Percentiles rank a stretch among this genome's conserved stretches.
Evolutionary conservation across 768 basidiomycete genomes (phyloP).

Genomic region (Galerina marginata): DNA sequence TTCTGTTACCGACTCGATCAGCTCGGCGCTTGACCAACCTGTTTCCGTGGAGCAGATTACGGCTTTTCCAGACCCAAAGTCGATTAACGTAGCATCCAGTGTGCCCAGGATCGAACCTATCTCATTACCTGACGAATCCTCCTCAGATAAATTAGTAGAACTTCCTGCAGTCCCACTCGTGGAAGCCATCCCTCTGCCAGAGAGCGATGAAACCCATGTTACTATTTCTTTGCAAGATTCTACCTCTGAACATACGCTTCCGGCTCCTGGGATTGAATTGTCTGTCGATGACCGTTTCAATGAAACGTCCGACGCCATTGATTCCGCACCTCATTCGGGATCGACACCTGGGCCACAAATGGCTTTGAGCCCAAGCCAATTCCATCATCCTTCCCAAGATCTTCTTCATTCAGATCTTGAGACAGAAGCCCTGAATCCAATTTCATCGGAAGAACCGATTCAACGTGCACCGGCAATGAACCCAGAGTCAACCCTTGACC

Average conservation of each 20-base stretch:
- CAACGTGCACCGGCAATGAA: too few relatives aligned
- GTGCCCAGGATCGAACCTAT: slow-evolving; percentile 12
- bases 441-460: too few relatives aligned
- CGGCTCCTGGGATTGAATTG: background rate
- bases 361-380: slow-evolving; percentile 8
- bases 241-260: background rate
- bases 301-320: background rate
- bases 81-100: slow-evolving; percentile 11
- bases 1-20: too few relatives aligned
- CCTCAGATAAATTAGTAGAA: slow-evolving; percentile 14
- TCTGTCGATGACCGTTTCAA: background rate
- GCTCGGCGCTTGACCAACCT: background rate
- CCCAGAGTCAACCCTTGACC: too few relatives aligned
- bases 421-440: background rate
- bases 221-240: slow-evolving; percentile 1
- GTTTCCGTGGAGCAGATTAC: background rate
- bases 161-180: slow-evolving; percentile 15
- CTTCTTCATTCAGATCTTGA: background rate
- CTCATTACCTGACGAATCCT: slow-evolving; percentile 7
- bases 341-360: slow-evolving; percentile 14
- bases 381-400: background rate
- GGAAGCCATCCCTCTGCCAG: background rate
- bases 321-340: slow-evolving; percentile 5
- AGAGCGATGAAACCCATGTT: background rate
- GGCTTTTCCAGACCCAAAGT: background rate